Evolutionary conservation across 2,329 filamentous ascomycete genomes (phyloP).

Genomic region (Aaosphaeria pasadenensis): DNA sequence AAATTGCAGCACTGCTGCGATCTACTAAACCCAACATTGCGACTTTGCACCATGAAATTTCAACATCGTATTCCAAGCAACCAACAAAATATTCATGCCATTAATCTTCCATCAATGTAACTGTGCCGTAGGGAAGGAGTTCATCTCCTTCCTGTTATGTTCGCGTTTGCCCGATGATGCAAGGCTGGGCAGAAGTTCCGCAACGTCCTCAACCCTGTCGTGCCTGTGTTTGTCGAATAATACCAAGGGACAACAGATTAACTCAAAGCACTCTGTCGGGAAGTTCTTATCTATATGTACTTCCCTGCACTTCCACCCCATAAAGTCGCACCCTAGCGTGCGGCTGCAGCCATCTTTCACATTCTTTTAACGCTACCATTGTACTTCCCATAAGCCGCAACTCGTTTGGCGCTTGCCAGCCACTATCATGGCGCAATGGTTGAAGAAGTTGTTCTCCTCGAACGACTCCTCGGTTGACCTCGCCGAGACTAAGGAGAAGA

Average conservation of each 20-base stretch:
- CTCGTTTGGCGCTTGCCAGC: background rate
- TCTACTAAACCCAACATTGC: background rate
- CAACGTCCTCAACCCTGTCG: background rate
- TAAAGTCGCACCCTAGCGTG: background rate
- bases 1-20: no score
- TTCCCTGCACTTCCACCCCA: background rate
- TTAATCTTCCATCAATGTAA: background rate
- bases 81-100: background rate
- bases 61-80: background rate
- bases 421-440: conserved; percentile 1
- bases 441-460: conserved; percentile 16
- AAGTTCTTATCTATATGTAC: background rate
- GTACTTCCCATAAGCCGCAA: background rate
- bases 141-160: background rate
- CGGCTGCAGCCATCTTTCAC: background rate
- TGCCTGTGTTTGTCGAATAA: conserved; percentile 1
- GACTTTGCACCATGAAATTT: background rate
- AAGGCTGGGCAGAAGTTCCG: conserved; percentile 1
- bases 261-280: background rate
- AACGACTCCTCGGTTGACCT: conserved; percentile 13
- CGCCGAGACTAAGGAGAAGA: conserved; percentile 17
- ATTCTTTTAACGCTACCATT: background rate
- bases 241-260: background rate
- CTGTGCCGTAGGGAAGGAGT: background rate
- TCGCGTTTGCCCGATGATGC: conserved; percentile 1